These are phyloP conservation scores for Spathaspora sp. DNA, from an alignment of 805 yeast species.

Conservation along the genomic window DNA sequence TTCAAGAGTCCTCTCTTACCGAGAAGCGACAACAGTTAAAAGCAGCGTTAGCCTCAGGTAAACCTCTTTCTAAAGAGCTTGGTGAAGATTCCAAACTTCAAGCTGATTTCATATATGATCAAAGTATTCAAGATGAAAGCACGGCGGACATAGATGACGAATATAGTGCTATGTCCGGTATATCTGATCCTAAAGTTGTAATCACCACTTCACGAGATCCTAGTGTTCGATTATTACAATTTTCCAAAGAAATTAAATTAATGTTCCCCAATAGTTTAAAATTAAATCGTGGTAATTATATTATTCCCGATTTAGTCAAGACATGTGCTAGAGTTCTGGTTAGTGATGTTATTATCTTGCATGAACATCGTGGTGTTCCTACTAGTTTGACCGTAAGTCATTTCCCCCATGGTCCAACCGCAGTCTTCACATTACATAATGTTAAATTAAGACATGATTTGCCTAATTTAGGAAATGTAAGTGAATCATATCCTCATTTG, in stretches of 20 bases:
- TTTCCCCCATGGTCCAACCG: slow-evolving; percentile 98
- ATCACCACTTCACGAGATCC: slow-evolving; percentile 95
- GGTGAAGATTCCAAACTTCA: slow-evolving; percentile 84
- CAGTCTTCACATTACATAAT: slow-evolving; percentile 89
- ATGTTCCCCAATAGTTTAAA: slow-evolving; percentile 87
- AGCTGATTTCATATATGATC: slow-evolving; percentile 82
- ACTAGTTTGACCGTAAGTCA: slow-evolving; percentile 89
- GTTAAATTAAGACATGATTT: slow-evolving; percentile 94
- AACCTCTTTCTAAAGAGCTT: slow-evolving; percentile 82
- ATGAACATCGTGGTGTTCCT: slow-evolving; percentile 98
- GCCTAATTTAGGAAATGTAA: slow-evolving; percentile 76
- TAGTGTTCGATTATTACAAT: slow-evolving; percentile 77
- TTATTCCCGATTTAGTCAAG: slow-evolving; percentile 77
- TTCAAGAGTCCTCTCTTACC: slow-evolving; percentile 82
- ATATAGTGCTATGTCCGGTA: slow-evolving; percentile 81
- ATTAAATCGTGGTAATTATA: slow-evolving; percentile 88
- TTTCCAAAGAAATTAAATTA: slow-evolving; percentile 86
- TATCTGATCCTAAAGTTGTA: slow-evolving; percentile 83
- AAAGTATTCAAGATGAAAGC: slow-evolving; percentile 47
- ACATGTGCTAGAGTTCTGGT: slow-evolving; percentile 80
- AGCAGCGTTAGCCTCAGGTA: slow-evolving; percentile 88
- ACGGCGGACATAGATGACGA: slow-evolving; percentile 77
- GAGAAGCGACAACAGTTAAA: slow-evolving; percentile 84
- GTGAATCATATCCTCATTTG: slow-evolving; percentile 91
- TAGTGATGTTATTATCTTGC: slow-evolving; percentile 80